Evolutionary conservation across 371 early-diverging fungal genomes (phyloP), one percentile per base, ranked within the genome.

Genomic region (Mortierella sp.): DNA sequence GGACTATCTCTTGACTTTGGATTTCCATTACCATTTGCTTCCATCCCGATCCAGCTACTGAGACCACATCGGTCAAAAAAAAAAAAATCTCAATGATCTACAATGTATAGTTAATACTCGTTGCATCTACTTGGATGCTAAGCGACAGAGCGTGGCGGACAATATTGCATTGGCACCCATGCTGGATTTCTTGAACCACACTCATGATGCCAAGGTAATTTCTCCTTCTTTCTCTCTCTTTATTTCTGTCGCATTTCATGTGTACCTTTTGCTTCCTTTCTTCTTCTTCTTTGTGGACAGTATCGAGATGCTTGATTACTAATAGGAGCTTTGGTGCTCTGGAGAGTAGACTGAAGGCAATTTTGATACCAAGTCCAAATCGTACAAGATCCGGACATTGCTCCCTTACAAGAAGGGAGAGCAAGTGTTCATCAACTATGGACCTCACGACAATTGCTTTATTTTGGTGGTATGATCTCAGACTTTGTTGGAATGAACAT

Each of bases 171-270:
- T 89, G 59, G 89, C 89, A 30, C 87, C 88, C 4, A 82, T 88
- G 82, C 82, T 89, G 43, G 89, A 89, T 81, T 89, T 89, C 30
- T 82, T 89, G 48, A 89, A 89, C 72, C 89, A 89, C 67, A 82
- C 88, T 6, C 83, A 83, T 46, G 87, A 87, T 64, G 88, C 89
- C 28, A 84, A 83, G 72, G 82, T 82, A 76, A 45, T 16, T 53
- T 25, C 15, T 21, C 28, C 30, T 21, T 30, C 9, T 28, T 44
- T 28, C 19, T n/a, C n/a, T n/a, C n/a, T n/a, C n/a, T n/a, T n/a
- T n/a, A n/a, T n/a, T n/a, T n/a, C n/a, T n/a, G n/a, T n/a, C n/a
- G n/a, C 1, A 19, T 47, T n/a, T n/a, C 29, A 15, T 55, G 11
- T 47, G 37, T 47, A n/a, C 0, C 25, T 21, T 19, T 19, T 25